Conservation (phyloP, 176 grass and related monocot species). For the Musa troglodytarum region DNA sequence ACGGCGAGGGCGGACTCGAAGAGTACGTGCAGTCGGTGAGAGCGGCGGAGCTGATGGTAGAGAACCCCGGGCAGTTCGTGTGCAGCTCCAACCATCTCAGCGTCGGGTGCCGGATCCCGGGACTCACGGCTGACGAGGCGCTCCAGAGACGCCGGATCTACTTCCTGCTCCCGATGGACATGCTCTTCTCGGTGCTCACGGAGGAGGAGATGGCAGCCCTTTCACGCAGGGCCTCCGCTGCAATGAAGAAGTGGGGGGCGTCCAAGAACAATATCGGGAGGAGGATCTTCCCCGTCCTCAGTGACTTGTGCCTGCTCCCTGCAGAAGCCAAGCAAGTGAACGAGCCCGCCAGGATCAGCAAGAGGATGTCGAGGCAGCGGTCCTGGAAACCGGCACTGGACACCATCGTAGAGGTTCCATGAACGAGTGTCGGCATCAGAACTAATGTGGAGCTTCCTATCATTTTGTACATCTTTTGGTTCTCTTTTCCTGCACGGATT, state of each 20-base stretch:
- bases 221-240: slow-evolving; percentile 30
- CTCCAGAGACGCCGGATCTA: slow-evolving; percentile 52
- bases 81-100: slow-evolving; percentile 46
- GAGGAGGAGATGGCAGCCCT: slow-evolving; percentile 73
- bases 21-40: slow-evolving; percentile 30
- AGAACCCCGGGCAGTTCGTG: slow-evolving; percentile 70
- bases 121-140: slow-evolving; percentile 40
- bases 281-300: slow-evolving; percentile 46
- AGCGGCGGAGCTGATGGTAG: slow-evolving; percentile 49
- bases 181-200: slow-evolving; percentile 96
- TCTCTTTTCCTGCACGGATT: too few species aligned
- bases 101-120: slow-evolving; percentile 62
- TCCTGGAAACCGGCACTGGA: slow-evolving; percentile 63
- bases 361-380: slow-evolving; percentile 28
- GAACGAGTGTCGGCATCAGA: neutral
- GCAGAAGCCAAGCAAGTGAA: slow-evolving; percentile 7
- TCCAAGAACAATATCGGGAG: slow-evolving; percentile 4
- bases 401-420: slow-evolving; percentile 68
- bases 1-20: slow-evolving; percentile 38
- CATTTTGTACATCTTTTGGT: too few species aligned
- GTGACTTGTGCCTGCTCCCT: slow-evolving; percentile 43
- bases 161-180: slow-evolving; percentile 89
- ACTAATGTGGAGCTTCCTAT: too few species aligned
- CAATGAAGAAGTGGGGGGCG: slow-evolving; percentile 21
- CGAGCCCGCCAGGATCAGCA: neutral